Evolutionary conservation across 495 filamentous ascomycete species (phyloP).

Genomic region (Penicillium manginii): DNA sequence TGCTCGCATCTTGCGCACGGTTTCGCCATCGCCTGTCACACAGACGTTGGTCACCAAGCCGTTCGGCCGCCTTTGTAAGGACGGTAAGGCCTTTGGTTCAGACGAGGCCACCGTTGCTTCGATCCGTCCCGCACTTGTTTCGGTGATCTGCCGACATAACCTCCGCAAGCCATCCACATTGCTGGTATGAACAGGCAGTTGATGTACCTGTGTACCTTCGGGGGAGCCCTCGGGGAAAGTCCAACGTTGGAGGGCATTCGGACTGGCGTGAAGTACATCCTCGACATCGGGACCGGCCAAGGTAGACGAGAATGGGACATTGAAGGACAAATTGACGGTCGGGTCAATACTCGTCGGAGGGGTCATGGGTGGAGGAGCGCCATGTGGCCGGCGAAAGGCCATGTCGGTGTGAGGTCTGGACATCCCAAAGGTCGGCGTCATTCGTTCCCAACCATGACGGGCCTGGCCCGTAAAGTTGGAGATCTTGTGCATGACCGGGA

Average conservation of each 20-base stretch:
- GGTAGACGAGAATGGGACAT: constrained; percentile 90
- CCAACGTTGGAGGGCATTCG: constrained; percentile 83
- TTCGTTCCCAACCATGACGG: constrained; percentile 93
- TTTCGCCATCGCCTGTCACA: constrained; percentile 80
- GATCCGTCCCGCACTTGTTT: constrained; percentile 66
- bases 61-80: constrained; percentile 67
- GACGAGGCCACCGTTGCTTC: constrained; percentile 82
- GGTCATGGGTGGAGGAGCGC: constrained; percentile 65
- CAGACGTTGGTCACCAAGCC: constrained; percentile 88
- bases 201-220: constrained; percentile 79
- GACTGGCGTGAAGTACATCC: constrained; percentile 87
- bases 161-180: constrained; percentile 78
- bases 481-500: constrained; percentile 82
- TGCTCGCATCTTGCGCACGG: constrained; percentile 81
- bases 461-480: constrained; percentile 77
- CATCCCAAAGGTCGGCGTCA: constrained; percentile 83
- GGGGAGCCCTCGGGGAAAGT: constrained; percentile 84
- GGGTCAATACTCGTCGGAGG: constrained; percentile 67
- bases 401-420: constrained; percentile 76
- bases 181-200: constrained; percentile 83
- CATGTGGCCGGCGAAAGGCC: constrained; percentile 72
- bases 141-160: constrained; percentile 78
- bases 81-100: constrained; percentile 75
- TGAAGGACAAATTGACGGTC: constrained; percentile 83
- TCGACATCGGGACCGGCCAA: constrained; percentile 87